Percentiles rank a stretch among this genome's conserved stretches.
Evolutionary conservation across 2,329 filamentous ascomycete species (phyloP).

Genomic region (Pseudovirgaria hyperparasitica): DNA sequence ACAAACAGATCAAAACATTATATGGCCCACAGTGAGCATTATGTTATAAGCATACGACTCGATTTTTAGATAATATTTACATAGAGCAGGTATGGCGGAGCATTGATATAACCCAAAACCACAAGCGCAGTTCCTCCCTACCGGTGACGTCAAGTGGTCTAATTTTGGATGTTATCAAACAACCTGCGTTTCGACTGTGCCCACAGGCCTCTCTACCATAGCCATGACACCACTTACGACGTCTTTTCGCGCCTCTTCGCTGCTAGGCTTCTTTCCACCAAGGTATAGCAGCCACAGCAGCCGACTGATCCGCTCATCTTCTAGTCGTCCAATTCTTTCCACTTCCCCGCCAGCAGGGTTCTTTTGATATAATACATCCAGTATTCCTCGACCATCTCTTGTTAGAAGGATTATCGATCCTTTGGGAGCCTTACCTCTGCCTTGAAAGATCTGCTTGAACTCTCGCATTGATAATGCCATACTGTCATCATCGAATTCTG

Average conservation of each 20-base stretch:
- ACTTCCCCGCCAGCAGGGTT: conserved; percentile 24
- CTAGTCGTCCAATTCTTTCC: conserved; percentile 55
- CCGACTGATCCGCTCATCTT: conserved; percentile 68
- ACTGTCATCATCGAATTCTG: conserved; percentile 53
- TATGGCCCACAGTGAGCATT: too few relatives aligned
- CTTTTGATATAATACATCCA: conserved; percentile 28
- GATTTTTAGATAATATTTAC: too few relatives aligned
- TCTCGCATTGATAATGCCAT: conserved; percentile 65
- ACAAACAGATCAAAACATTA: too few relatives aligned
- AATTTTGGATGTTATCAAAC: too few relatives aligned
- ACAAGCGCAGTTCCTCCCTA: too few relatives aligned
- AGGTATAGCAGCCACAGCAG: conserved; percentile 86
- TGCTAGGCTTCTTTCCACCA: conserved; percentile 74
- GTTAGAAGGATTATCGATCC: conserved; percentile 62
- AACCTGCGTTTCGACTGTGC: conserved; percentile 74
- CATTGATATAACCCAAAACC: too few relatives aligned
- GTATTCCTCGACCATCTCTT: conserved; percentile 50
- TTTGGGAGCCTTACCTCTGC: conserved; percentile 65
- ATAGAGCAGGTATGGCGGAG: too few relatives aligned
- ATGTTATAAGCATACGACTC: too few relatives aligned
- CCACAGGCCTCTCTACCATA: conserved; percentile 77
- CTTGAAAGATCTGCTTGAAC: conserved; percentile 73
- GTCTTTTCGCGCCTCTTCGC: conserved; percentile 64
- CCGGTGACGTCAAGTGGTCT: too few relatives aligned
- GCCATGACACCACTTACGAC: conserved; percentile 81